These are phyloP conservation scores for Phytophthora sansomeana DNA, from an alignment of 352 stramenopile species.

Conservation along the genomic window DNA sequence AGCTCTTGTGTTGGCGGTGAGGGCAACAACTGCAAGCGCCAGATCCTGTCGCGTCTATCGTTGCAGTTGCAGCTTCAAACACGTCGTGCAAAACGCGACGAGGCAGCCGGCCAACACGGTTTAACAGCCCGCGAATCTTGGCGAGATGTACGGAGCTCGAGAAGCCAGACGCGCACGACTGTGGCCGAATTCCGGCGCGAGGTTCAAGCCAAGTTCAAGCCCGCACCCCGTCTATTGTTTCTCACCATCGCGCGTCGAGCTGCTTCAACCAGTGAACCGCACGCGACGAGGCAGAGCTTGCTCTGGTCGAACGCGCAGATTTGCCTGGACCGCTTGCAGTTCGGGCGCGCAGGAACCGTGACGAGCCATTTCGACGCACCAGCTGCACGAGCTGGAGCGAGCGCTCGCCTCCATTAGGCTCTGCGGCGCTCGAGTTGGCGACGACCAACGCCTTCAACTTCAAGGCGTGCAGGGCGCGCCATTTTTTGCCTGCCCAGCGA, in stretches of 20 bases:
- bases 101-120: conserved; percentile 19
- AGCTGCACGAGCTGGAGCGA: conserved; percentile 27
- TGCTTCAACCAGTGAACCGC: conserved; percentile 28
- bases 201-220: conserved; percentile 37
- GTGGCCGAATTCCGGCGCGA: conserved; percentile 17
- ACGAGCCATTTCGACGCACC: conserved; percentile 36
- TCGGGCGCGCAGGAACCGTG: conserved; percentile 13
- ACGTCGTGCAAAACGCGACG: conserved; percentile 33
- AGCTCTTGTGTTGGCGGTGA: conserved; percentile 3
- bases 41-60: conserved; percentile 36
- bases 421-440: conserved; percentile 18
- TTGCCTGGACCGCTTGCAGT: conserved; percentile 29
- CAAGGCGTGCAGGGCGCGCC: conserved; percentile 1
- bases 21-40: conserved; percentile 37
- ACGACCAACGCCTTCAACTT: conserved; percentile 35
- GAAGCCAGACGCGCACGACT: conserved; percentile 22
- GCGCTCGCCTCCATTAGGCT: conserved; percentile 16
- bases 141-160: conserved; percentile 24
- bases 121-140: conserved; percentile 25
- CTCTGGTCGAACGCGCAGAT: conserved; percentile 24
- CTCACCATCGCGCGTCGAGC: conserved; percentile 25
- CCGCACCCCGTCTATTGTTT: conserved; percentile 36
- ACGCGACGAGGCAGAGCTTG: conserved; percentile 39
- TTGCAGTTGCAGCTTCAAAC: conserved; percentile 44
- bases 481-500: background rate